Percentiles rank a stretch among this genome's conserved stretches.
Conservation (phyloP, 2,329 filamentous ascomycete genomes). For the Incumbomyces delicatus region DNA sequence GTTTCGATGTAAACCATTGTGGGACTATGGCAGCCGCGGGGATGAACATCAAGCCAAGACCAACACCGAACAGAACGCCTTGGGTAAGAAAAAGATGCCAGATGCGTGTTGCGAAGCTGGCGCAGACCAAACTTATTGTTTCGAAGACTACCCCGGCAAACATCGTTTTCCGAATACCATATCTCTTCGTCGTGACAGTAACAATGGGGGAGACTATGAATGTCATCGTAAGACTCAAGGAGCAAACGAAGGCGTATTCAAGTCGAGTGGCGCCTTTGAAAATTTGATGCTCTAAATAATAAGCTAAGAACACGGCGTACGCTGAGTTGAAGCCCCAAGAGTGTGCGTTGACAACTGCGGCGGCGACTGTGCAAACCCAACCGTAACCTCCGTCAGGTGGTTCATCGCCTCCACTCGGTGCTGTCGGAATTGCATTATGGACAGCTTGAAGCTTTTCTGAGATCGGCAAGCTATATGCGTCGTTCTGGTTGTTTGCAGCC, state of each 20-base stretch:
- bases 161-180: constrained; percentile 14
- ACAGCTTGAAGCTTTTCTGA: not conserved
- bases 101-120: constrained; percentile 20
- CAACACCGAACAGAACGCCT: constrained; percentile 21
- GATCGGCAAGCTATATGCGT: not conserved
- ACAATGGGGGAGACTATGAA: constrained; percentile 21
- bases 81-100: constrained; percentile 22
- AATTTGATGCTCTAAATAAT: constrained; percentile 27
- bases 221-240: constrained; percentile 19
- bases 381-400: constrained; percentile 26
- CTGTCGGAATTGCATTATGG: not conserved
- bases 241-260: constrained; percentile 25
- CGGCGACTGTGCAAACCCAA: constrained; percentile 21
- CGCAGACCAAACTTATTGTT: constrained; percentile 16
- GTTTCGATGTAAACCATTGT: constrained; percentile 18
- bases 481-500: not conserved
- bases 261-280: constrained; percentile 19
- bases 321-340: constrained; percentile 25
- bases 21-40: constrained; percentile 16
- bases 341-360: constrained; percentile 24
- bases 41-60: constrained; percentile 22
- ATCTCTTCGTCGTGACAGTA: constrained; percentile 8
- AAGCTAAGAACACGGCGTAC: constrained; percentile 36
- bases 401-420: not conserved
- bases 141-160: constrained; percentile 14